Percentiles rank a stretch among this genome's conserved stretches.
phyloP scores from a whole-genome alignment of 2,329 filamentous ascomycete genomes.

The Herpotrichia juniperi region DNA sequence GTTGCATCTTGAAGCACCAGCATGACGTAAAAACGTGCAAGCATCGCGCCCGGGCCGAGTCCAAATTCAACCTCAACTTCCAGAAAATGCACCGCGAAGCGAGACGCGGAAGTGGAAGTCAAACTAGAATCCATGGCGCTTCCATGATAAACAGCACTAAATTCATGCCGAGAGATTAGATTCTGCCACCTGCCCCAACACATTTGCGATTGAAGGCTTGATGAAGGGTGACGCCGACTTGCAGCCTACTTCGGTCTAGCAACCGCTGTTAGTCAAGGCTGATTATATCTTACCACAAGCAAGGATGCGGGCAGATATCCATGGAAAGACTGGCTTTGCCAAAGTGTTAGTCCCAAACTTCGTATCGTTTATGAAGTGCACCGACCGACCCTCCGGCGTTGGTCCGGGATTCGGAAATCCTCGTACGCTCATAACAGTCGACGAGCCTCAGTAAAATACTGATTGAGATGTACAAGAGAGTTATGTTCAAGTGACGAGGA shows the following conservation, averaged over 20 bases:
- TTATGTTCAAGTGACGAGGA: not conserved
- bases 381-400: conserved; percentile 7
- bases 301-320: conserved; percentile 3
- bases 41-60: conserved; percentile 4
- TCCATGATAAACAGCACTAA: conserved; percentile 9
- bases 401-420: conserved; percentile 2
- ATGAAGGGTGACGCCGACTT: conserved; percentile 2
- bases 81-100: not conserved
- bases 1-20: not conserved
- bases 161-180: conserved; percentile 9
- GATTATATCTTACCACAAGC: not conserved
- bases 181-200: not conserved
- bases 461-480: conserved; percentile 5
- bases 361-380: not conserved
- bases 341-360: conserved; percentile 6
- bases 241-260: conserved; percentile 1
- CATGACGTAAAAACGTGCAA: conserved; percentile 11
- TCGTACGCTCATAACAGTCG: not conserved
- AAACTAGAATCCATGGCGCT: conserved; percentile 11
- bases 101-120: not conserved
- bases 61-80: not conserved
- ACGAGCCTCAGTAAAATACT: conserved; percentile 1
- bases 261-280: conserved; percentile 1
- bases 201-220: conserved; percentile 1
- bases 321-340: conserved; percentile 8